Percentiles rank a stretch among this genome's conserved stretches.
phyloP scores from a whole-genome alignment of 1,284 basidiomycete genomes.

The Quambalaria eucalypti region DNA sequence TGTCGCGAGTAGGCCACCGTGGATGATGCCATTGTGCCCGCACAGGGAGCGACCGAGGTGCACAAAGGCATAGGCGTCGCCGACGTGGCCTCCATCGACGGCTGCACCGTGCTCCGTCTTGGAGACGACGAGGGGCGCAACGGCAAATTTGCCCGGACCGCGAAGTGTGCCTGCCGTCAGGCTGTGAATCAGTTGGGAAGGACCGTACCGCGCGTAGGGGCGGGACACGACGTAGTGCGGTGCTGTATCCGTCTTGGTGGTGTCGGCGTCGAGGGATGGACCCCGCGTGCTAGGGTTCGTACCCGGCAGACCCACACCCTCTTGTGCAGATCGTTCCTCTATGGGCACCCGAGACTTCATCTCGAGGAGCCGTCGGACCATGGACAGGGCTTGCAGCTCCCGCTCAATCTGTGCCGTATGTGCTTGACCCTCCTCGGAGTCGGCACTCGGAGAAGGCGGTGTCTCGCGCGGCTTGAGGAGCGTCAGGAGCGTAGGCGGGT shows the following conservation, averaged over 20 bases:
- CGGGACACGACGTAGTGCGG: conserved; percentile 50
- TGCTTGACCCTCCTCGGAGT: conserved; percentile 58
- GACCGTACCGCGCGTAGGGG: conserved; percentile 63
- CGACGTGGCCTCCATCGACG: conserved; percentile 28
- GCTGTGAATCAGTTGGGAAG: conserved; percentile 64
- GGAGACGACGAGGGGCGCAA: conserved; percentile 34
- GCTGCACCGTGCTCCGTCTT: conserved; percentile 33
- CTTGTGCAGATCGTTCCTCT: conserved; percentile 9
- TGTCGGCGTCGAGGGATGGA: conserved; percentile 14
- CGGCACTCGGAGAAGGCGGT: conserved; percentile 59
- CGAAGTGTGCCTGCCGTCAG: conserved; percentile 73
- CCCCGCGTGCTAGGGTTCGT: conserved; percentile 12
- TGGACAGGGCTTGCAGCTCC: conserved; percentile 59
- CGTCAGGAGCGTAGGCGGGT: conserved; percentile 57
- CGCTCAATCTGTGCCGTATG: conserved; percentile 61
- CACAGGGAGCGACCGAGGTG: conserved; percentile 80
- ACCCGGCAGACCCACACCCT: conserved; percentile 8
- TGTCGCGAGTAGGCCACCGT: conserved; percentile 84
- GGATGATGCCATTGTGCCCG: conserved; percentile 82
- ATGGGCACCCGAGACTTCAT: conserved; percentile 15
- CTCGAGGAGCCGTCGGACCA: conserved; percentile 22
- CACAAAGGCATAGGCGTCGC: conserved; percentile 53
- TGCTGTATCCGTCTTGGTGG: conserved; percentile 12
- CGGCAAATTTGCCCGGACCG: conserved; percentile 55
- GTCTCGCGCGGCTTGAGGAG: conserved; percentile 65